phyloP scores from a whole-genome alignment of 768 basidiomycete genomes.

The Melanogaster broomeanus region DNA sequence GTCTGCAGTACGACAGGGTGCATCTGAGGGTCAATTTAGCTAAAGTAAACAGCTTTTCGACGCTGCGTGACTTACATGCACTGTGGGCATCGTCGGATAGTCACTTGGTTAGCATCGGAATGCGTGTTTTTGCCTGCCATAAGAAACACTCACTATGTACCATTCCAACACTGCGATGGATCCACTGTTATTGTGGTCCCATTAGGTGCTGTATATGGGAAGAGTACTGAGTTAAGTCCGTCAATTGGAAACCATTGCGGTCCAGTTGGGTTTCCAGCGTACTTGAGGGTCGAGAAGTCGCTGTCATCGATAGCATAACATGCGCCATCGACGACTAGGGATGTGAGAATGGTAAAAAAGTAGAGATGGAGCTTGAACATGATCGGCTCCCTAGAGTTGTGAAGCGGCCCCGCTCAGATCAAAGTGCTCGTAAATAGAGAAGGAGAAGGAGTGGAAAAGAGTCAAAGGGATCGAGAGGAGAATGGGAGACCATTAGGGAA shows the following conservation, averaged over 20 bases:
- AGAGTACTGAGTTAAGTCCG: conserved; percentile 19
- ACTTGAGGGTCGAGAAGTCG: conserved; percentile 24
- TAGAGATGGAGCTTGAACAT: conserved; percentile 9
- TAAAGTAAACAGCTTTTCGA: neutral
- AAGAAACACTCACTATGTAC: conserved; percentile 25
- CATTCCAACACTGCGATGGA: conserved; percentile 23
- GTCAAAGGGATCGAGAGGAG: too few relatives aligned
- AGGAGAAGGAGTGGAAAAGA: conserved; percentile 11
- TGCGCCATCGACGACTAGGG: conserved; percentile 13
- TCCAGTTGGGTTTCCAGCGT: conserved; percentile 28
- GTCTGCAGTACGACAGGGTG: conserved; percentile 20
- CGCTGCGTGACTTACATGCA: conserved; percentile 20
- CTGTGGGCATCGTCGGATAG: conserved; percentile 2
- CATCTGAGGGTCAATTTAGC: conserved; percentile 16
- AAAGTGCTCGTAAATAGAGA: neutral
- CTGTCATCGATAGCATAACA: conserved; percentile 31
- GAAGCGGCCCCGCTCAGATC: too few relatives aligned
- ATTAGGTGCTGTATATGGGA: conserved; percentile 23
- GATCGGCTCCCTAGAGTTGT: too few relatives aligned
- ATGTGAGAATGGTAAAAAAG: conserved; percentile 2
- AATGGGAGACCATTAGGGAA: neutral
- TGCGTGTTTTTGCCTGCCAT: neutral
- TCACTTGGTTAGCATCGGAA: neutral
- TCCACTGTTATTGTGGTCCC: conserved; percentile 26
- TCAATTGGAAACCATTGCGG: conserved; percentile 26